Evolutionary conservation across 1,139 yeast species (phyloP).

Genomic region (Yamadazyma jaroonii): DNA sequence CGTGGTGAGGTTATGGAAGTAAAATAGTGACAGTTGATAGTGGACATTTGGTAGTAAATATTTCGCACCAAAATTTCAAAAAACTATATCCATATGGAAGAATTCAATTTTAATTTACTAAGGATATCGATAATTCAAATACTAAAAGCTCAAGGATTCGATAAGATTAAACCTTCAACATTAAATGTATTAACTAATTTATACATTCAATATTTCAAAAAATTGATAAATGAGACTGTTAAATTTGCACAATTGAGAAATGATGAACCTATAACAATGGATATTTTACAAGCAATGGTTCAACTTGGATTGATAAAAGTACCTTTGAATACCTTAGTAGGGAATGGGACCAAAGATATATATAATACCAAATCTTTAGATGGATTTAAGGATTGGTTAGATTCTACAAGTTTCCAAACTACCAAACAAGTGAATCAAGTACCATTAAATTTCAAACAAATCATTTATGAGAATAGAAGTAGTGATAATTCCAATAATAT

Average conservation of each 20-base stretch:
- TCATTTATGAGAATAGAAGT: slow-evolving; percentile 40
- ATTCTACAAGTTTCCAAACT: slow-evolving; percentile 26
- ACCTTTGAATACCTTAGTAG: slow-evolving; percentile 1
- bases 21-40: no score
- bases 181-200: slow-evolving; percentile 64
- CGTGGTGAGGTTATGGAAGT: no score
- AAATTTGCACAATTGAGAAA: slow-evolving; percentile 18
- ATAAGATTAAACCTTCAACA: slow-evolving; percentile 60
- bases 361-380: slow-evolving; percentile 41
- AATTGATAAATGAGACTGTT: slow-evolving; percentile 43
- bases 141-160: slow-evolving; percentile 70
- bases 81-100: slow-evolving; percentile 35
- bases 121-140: slow-evolving; percentile 67
- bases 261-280: slow-evolving; percentile 45
- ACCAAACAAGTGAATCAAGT: slow-evolving; percentile 29
- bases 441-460: slow-evolving; percentile 29
- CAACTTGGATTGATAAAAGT: slow-evolving; percentile 44
- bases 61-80: slow-evolving; percentile 27
- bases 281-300: slow-evolving; percentile 59
- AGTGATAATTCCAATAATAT: slow-evolving; percentile 4
- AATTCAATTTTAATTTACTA: slow-evolving; percentile 56
- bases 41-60: slow-evolving; percentile 31
- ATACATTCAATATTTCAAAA: slow-evolving; percentile 51
- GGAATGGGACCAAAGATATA: slow-evolving; percentile 8
- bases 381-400: slow-evolving; percentile 37